Evolutionary conservation across 1,139 yeast species (phyloP), one percentile per base, ranked within the genome.

Genomic region (Arxiozyma telluris): DNA sequence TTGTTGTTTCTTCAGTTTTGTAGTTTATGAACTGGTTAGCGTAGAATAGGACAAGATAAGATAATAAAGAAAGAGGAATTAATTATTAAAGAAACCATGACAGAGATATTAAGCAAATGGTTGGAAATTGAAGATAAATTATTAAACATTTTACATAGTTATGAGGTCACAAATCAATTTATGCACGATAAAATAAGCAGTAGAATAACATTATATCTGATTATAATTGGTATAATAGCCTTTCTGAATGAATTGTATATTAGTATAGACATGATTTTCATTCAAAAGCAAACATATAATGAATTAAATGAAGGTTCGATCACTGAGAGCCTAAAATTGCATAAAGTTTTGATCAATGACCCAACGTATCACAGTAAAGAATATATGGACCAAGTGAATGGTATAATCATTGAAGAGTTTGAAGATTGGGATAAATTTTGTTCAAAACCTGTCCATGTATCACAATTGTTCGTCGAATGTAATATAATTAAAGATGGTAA

Each of bases 381-480:
- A 54, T 64, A 61, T 56, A 45, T 59, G 12, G 70, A 68, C 54
- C 66, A 64, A 41, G 64, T 65, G 50, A 60, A 64, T 46, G 71
- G 70, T 11, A 64, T 66, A 34, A 64, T 67, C 5, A 61, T 68
- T 49, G 72, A 68, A 63, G 72, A 71, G 39, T 41, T 70, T 58
- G 87, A 84, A 55, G 86, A 84, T 9, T 78, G 81, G 60, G 87
- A 83, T 55, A 79, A 82, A 22, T 84, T 84, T 65, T 75, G 77
- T 15, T 87, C 84, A 53, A 78, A 82, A 42, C 93, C 93, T 0
- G 81, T 84, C 8, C 91, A 84, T 66, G 86, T 90, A 70, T 90
- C 93, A 0, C 89, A 84, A 66, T 74, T 84, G 1, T 81, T 81
- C 58, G 78, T 83, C 2, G 71, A 80, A 25, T 72, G 84, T 48